These are phyloP conservation scores for Solanum sejunctum DNA, from an alignment of 257 asterid genomes.

Conservation along the genomic window DNA sequence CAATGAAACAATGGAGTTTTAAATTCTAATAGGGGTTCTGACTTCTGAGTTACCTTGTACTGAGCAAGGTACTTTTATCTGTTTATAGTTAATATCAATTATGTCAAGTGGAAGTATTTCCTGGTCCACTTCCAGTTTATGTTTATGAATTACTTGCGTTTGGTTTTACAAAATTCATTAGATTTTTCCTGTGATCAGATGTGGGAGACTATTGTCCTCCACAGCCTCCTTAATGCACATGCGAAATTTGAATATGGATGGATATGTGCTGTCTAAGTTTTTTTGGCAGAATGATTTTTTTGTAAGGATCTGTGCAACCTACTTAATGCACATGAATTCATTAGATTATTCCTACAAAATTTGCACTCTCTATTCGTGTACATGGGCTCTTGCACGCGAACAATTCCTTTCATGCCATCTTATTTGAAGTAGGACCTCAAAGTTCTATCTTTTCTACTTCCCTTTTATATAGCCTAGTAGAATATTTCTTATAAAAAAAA, in stretches of 20 bases:
- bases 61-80: background rate
- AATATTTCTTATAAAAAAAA: background rate
- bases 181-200: background rate
- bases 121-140: background rate
- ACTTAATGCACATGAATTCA: background rate
- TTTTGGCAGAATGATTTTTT: background rate
- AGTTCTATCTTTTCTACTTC: background rate
- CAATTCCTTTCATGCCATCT: background rate
- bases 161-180: background rate
- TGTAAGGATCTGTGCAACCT: background rate
- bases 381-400: background rate
- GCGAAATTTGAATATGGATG: background rate
- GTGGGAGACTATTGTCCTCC: background rate
- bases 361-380: background rate
- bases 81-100: background rate
- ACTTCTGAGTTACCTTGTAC: background rate
- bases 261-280: background rate
- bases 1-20: background rate
- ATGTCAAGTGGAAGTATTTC: background rate
- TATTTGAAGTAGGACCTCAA: background rate
- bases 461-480: background rate
- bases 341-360: background rate
- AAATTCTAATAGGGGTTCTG: background rate
- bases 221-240: background rate
- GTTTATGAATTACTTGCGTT: background rate